These are phyloP conservation scores for Fusarium beomiforme DNA, from an alignment of 2,329 filamentous ascomycete species.

Conservation along the genomic window DNA sequence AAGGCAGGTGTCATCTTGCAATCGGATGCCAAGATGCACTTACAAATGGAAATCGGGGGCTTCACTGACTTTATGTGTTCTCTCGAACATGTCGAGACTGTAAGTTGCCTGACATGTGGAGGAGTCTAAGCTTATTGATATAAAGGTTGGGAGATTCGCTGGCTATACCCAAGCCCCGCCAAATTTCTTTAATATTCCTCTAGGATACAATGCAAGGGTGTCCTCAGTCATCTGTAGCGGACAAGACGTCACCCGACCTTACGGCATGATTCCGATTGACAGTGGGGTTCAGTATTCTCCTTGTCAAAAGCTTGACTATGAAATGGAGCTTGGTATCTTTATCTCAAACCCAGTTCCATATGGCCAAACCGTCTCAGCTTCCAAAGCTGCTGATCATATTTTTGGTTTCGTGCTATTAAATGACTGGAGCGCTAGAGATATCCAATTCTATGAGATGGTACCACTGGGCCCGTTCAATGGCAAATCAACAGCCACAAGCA, in stretches of 20 bases:
- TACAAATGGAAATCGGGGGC: background rate
- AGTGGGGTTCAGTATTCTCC: background rate
- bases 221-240: background rate
- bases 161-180: background rate
- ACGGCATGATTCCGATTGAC: background rate
- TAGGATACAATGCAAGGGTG: background rate
- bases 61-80: background rate
- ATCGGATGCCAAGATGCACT: background rate
- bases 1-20: background rate
- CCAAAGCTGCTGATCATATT: background rate
- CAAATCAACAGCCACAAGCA: background rate
- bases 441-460: background rate
- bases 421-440: background rate
- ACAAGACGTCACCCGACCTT: background rate
- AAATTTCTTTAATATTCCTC: background rate
- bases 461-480: background rate
- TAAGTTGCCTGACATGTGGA: background rate
- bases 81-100: background rate
- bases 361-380: background rate
- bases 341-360: background rate
- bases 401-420: background rate
- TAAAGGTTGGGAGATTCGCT: accelerated
- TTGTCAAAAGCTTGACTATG: background rate
- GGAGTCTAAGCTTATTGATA: too few species aligned
- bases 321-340: background rate